Percentiles rank a stretch among this genome's conserved stretches.
phyloP scores from a whole-genome alignment of 1,284 basidiomycete species.

The Trametes hirsuta region DNA sequence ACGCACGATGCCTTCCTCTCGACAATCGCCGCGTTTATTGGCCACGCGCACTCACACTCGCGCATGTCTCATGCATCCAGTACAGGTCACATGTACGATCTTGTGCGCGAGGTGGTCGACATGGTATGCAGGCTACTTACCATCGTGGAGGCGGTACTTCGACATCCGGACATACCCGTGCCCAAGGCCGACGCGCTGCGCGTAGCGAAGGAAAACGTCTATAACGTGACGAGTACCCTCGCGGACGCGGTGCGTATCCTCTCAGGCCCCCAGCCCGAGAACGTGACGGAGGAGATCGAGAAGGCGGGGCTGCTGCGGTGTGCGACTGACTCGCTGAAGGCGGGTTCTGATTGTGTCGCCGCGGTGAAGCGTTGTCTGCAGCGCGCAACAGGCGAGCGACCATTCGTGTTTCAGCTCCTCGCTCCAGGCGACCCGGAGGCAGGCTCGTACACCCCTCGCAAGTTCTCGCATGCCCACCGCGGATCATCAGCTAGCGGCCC shows the following conservation, averaged over 20 bases:
- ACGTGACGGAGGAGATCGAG: slow-evolving; percentile 77
- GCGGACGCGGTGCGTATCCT: slow-evolving; percentile 87
- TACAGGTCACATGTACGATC: slow-evolving; percentile 92
- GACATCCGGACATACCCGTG: slow-evolving; percentile 62
- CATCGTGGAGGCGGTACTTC: slow-evolving; percentile 89
- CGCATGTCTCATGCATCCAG: slow-evolving; percentile 87
- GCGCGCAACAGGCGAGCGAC: slow-evolving; percentile 59
- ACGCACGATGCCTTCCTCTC: slow-evolving; percentile 92
- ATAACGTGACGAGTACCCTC: slow-evolving; percentile 83
- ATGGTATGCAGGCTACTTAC: slow-evolving; percentile 89
- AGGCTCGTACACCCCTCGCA: slow-evolving; percentile 49
- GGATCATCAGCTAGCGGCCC: slow-evolving; percentile 29
- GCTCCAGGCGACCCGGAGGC: slow-evolving; percentile 46
- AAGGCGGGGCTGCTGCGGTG: slow-evolving; percentile 77
- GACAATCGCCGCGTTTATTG: slow-evolving; percentile 95
- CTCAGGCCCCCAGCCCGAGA: slow-evolving; percentile 52
- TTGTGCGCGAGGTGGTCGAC: slow-evolving; percentile 92
- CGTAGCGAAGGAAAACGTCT: slow-evolving; percentile 81
- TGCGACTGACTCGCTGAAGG: slow-evolving; percentile 86
- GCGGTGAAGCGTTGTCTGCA: slow-evolving; percentile 81
- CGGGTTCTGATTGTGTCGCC: slow-evolving; percentile 87
- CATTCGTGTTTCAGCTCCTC: slow-evolving; percentile 69
- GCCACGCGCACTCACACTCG: slow-evolving; percentile 93
- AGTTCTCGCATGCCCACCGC: slow-evolving; percentile 39
- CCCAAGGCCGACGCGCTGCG: slow-evolving; percentile 63